Evolutionary conservation across 805 yeast species (phyloP), one percentile per base, ranked within the genome.

Genomic region (Cyberlindnera japonica): DNA sequence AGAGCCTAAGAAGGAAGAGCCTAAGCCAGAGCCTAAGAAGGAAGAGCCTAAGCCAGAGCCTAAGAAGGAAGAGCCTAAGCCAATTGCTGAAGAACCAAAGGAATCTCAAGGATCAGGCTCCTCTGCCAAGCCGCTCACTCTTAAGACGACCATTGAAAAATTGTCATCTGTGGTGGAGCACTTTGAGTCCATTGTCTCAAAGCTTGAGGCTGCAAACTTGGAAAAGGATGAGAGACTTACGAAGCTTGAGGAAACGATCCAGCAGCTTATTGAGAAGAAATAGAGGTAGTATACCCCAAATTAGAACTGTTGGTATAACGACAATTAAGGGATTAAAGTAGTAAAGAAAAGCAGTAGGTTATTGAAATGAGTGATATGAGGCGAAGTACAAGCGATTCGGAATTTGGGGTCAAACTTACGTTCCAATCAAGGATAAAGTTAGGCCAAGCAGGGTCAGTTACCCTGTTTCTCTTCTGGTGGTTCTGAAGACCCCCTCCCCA

Each of bases 121-220:
- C 7, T 6, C 30, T 8, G 6, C 30, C 14, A 58, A 67, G 21
- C 77, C 85, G 15, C 71, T 83, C 23, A 83, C 89, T 1, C 68
- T 85, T 44, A 82, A 82, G 53, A 82, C 77, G 9, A 78, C 88
- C 1, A 81, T 84, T 23, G 91, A 82, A 48, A 81, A 74, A 47
- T 66, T 85, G 40, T 77, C 83, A 5, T 43, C 64, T 3, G 61
- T 85, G 24, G 88, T 82, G 16, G 64, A 67, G 3, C 65, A 70
- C 21, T 68, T 85, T 34, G 89, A 84, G 57, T 40, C 63, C 0
- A 75, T 79, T 32, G 73, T 85, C 33, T 53, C 67, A 10, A 69
- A 62, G 40, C 66, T 85, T 43, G 65, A 71, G 8, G 65, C 68
- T 14, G 67, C 81, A 4, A 81, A 77, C 40, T 48, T 71, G n/a